Evolutionary conservation across 2,329 filamentous ascomycete genomes (phyloP).

Genomic region (Talaromyces sp.): DNA sequence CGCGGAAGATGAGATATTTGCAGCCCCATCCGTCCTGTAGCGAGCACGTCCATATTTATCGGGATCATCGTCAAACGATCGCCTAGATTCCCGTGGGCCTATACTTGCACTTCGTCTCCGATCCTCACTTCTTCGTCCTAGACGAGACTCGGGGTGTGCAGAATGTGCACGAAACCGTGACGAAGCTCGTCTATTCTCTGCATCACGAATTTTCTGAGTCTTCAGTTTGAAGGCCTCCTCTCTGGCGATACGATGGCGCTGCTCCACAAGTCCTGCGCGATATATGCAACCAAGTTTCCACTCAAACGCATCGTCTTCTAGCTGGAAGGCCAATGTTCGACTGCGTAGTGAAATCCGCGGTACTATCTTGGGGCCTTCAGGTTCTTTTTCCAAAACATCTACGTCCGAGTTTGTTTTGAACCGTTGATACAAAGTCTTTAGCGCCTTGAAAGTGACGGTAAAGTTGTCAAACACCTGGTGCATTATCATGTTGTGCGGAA

Average conservation of each 20-base stretch:
- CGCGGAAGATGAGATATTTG: slow-evolving; percentile 66
- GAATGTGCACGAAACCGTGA: slow-evolving; percentile 55
- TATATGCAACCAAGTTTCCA: slow-evolving; percentile 97
- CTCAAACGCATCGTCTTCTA: slow-evolving; percentile 95
- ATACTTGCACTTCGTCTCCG: slow-evolving; percentile 55
- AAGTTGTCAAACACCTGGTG: slow-evolving; percentile 92
- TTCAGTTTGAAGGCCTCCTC: slow-evolving; percentile 89
- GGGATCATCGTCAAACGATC: slow-evolving; percentile 4
- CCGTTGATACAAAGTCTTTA: slow-evolving; percentile 86
- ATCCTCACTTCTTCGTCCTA: slow-evolving; percentile 36
- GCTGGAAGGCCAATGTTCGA: slow-evolving; percentile 79
- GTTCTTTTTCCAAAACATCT: slow-evolving; percentile 79
- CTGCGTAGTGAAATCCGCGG: slow-evolving; percentile 81
- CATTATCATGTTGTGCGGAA: slow-evolving; percentile 87
- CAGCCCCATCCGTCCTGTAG: slow-evolving; percentile 78
- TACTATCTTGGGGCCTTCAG: slow-evolving; percentile 79
- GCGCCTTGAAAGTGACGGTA: slow-evolving; percentile 80
- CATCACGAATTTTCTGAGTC: slow-evolving; percentile 74
- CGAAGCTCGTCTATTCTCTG: slow-evolving; percentile 51
- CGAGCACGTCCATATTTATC: slow-evolving; percentile 40
- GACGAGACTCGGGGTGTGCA: slow-evolving; percentile 44
- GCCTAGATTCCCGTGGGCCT: slow-evolving; percentile 41
- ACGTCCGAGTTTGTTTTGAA: slow-evolving; percentile 85
- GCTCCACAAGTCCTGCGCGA: slow-evolving; percentile 79
- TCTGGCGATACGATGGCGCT: slow-evolving; percentile 81